phyloP scores from a whole-genome alignment of 225 moss, liverwort and hornwort species.

The Bryoerythrophyllum caledonicum region DNA sequence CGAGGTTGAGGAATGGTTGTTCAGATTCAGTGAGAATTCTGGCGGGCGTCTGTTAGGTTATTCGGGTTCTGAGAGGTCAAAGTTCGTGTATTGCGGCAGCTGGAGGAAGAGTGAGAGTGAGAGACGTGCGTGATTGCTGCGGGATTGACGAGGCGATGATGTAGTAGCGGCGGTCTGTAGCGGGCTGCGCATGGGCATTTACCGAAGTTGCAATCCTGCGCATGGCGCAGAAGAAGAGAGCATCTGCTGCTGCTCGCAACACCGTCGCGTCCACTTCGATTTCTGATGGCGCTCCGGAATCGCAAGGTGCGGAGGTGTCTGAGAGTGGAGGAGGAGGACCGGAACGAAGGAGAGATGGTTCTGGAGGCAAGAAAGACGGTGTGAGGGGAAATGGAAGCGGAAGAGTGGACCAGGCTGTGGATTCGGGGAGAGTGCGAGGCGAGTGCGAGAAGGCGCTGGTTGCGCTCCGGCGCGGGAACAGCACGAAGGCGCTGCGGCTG shows the following conservation, averaged over 20 bases:
- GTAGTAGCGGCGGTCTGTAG: constrained; percentile 6
- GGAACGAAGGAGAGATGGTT: constrained; percentile 21
- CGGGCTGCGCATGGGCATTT: constrained; percentile 29
- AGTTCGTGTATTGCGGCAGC: constrained; percentile 11
- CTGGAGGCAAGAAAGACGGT: constrained; percentile 19
- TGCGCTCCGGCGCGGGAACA: constrained; percentile 47
- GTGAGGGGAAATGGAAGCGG: constrained; percentile 15
- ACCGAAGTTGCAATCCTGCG: constrained; percentile 34
- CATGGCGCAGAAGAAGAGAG: constrained; percentile 58
- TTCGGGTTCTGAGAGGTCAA: not conserved
- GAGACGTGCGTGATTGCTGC: not conserved
- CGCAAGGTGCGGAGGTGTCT: constrained; percentile 19
- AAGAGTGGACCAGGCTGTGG: constrained; percentile 19
- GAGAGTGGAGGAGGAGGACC: constrained; percentile 34
- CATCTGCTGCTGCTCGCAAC: constrained; percentile 43
- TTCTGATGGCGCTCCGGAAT: constrained; percentile 22
- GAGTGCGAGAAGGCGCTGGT: constrained; percentile 53
- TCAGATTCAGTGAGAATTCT: not conserved
- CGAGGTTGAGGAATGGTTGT: not conserved
- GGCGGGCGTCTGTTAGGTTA: constrained; percentile 12
- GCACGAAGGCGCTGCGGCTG: constrained; percentile 40
- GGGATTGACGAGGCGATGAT: not conserved
- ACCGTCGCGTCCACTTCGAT: constrained; percentile 26
- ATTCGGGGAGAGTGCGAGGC: constrained; percentile 22
- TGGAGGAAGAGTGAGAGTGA: constrained; percentile 9